phyloP scores from a whole-genome alignment of 192 early-diverging fungal species.

The Coemansia umbellata region DNA sequence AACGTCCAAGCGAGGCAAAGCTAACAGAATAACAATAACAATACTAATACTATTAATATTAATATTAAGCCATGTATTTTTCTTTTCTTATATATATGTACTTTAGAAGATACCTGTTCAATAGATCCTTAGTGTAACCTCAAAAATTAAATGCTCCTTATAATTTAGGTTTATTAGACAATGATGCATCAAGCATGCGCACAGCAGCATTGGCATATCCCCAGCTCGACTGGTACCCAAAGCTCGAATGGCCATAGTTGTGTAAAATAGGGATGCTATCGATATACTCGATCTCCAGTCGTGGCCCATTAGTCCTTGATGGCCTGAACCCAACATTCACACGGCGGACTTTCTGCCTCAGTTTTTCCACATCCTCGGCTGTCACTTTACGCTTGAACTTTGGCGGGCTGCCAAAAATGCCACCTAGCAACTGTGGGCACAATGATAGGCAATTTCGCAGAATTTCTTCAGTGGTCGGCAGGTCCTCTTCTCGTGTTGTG shows the following conservation, averaged over 20 bases:
- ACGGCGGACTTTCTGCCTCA: constrained; percentile 35
- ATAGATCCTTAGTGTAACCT: too few species aligned
- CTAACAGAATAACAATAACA: constrained; percentile 9
- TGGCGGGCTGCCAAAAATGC: too few species aligned
- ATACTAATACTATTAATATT: too few species aligned
- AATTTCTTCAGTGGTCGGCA: constrained; percentile 48
- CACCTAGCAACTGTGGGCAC: constrained; percentile 27
- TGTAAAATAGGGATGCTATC: constrained; percentile 8
- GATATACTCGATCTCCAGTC: constrained; percentile 49
- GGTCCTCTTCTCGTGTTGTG: constrained; percentile 26
- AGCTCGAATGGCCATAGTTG: constrained; percentile 12
- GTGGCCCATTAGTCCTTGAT: constrained; percentile 50
- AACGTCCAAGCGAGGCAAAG: constrained; percentile 21
- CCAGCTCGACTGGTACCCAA: constrained; percentile 60
- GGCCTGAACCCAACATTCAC: constrained; percentile 57
- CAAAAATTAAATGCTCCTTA: too few species aligned
- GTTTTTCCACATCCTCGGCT: constrained; percentile 13
- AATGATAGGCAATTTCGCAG: constrained; percentile 42
- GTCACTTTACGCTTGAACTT: too few species aligned
- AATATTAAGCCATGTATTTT: too few species aligned
- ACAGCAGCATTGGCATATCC: constrained; percentile 53
- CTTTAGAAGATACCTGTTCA: too few species aligned
- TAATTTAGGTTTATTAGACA: too few species aligned
- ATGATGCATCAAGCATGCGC: too few species aligned
- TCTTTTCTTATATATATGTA: background rate